A percentile compares a stretch with the other conserved stretches of the same genome.
Conservation (phyloP, 306 rosid genomes). For the Cercis canadensis region DNA sequence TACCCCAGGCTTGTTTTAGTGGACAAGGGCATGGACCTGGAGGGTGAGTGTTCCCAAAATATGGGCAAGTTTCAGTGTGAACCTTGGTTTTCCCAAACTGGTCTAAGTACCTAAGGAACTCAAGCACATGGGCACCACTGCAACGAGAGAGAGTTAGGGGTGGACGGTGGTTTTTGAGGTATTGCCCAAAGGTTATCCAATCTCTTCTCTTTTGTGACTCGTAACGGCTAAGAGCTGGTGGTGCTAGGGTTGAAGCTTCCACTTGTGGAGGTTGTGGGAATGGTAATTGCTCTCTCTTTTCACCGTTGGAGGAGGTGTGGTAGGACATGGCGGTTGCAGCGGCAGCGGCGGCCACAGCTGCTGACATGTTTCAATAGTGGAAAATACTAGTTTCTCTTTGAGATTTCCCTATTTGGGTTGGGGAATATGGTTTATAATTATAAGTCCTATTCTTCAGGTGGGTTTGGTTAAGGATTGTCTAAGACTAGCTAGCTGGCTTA, state of each 20-base stretch:
- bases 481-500: conserved; percentile 39
- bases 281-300: too few relatives aligned
- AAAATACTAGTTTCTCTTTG: too few relatives aligned
- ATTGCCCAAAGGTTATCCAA: conserved; percentile 70
- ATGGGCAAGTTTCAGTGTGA: conserved; percentile 59
- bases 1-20: conserved; percentile 72
- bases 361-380: too few relatives aligned
- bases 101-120: conserved; percentile 58
- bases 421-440: too few relatives aligned
- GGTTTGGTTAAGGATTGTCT: conserved; percentile 33
- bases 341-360: too few relatives aligned
- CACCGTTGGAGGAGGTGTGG: too few relatives aligned
- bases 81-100: conserved; percentile 72
- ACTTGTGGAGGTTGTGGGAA: too few relatives aligned
- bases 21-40: conserved; percentile 67
- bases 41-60: conserved; percentile 65
- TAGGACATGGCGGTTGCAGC: too few relatives aligned
- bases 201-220: conserved; percentile 68
- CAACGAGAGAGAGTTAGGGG: conserved; percentile 61
- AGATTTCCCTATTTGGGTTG: too few relatives aligned
- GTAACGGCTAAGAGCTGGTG: conserved; percentile 52
- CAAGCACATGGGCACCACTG: conserved; percentile 54
- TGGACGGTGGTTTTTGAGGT: conserved; percentile 63
- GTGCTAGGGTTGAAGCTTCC: too few relatives aligned
- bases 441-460: conserved; percentile 39